These are phyloP conservation scores for Trichoderma reesei DNA, from an alignment of 495 filamentous ascomycete genomes.

Conservation along the genomic window DNA sequence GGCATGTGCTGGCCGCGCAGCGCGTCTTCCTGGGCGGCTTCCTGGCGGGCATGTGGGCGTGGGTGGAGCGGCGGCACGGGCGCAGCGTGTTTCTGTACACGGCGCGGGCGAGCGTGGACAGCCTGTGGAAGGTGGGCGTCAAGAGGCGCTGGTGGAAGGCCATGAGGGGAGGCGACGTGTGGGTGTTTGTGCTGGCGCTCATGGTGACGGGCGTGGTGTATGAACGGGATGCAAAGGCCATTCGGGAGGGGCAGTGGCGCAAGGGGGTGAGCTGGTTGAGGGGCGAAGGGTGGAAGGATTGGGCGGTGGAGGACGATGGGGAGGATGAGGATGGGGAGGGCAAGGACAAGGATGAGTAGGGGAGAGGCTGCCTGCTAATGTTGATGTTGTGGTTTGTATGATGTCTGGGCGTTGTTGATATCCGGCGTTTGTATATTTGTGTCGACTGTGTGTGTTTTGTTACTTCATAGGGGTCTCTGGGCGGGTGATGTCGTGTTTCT, in stretches of 20 bases:
- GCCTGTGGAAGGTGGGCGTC: slow-evolving; percentile 78
- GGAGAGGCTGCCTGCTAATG: background rate
- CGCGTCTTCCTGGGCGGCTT: slow-evolving; percentile 85
- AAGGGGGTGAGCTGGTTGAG: slow-evolving; percentile 66
- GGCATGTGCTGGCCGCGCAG: slow-evolving; percentile 62
- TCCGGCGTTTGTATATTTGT: no score
- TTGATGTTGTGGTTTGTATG: background rate
- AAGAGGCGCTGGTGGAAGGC: slow-evolving; percentile 80
- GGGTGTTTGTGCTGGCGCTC: slow-evolving; percentile 68
- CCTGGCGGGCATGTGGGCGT: slow-evolving; percentile 72
- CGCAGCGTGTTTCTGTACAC: slow-evolving; percentile 59
- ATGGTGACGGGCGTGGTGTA: slow-evolving; percentile 70
- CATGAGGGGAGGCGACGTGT: slow-evolving; percentile 69
- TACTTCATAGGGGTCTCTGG: no score
- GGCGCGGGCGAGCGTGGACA: slow-evolving; percentile 63
- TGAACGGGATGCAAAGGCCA: slow-evolving; percentile 55
- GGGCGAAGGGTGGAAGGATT: slow-evolving; percentile 45
- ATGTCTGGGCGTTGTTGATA: background rate
- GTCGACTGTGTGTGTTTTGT: no score
- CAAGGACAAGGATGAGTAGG: slow-evolving; percentile 16
- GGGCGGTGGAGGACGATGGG: slow-evolving; percentile 31
- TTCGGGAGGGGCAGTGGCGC: slow-evolving; percentile 57
- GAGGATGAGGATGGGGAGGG: slow-evolving; percentile 26
- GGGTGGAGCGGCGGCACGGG: slow-evolving; percentile 54
- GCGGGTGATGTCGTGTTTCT: no score